phyloP scores from a whole-genome alignment of 2,329 filamentous ascomycete genomes.

The Ophiostoma angusticollis region DNA sequence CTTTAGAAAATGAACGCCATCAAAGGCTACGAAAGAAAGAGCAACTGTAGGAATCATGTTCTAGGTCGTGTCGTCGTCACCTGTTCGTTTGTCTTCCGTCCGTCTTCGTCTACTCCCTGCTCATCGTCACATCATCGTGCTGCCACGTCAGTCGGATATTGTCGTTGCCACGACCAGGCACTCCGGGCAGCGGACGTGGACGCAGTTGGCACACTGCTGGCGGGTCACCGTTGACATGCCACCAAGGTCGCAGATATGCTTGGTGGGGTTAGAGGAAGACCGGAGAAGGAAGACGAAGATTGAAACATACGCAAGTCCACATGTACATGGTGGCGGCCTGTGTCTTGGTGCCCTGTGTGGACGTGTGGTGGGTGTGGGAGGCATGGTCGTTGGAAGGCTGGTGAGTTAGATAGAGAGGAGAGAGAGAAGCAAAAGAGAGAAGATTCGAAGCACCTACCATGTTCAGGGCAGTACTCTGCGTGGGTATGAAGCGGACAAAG shows the following conservation, averaged over 20 bases:
- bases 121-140: no score
- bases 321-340: constrained; percentile 3
- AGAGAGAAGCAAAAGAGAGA: neutral
- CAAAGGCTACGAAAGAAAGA: no score
- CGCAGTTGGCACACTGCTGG: constrained; percentile 12
- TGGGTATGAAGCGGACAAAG: neutral
- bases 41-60: no score
- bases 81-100: no score
- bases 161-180: constrained; percentile 6
- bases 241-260: constrained; percentile 12
- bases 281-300: neutral
- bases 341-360: neutral
- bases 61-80: no score
- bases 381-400: constrained; percentile 2
- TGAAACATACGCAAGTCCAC: constrained; percentile 9
- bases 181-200: constrained; percentile 12
- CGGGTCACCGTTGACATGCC: constrained; percentile 11
- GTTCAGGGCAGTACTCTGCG: no score
- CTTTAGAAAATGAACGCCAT: no score
- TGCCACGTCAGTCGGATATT: constrained; percentile 1
- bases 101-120: no score
- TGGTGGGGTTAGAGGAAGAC: neutral
- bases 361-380: neutral
- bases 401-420: neutral
- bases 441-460: no score